phyloP scores from a whole-genome alignment of 805 yeast species.

The Candida schatavii region DNA sequence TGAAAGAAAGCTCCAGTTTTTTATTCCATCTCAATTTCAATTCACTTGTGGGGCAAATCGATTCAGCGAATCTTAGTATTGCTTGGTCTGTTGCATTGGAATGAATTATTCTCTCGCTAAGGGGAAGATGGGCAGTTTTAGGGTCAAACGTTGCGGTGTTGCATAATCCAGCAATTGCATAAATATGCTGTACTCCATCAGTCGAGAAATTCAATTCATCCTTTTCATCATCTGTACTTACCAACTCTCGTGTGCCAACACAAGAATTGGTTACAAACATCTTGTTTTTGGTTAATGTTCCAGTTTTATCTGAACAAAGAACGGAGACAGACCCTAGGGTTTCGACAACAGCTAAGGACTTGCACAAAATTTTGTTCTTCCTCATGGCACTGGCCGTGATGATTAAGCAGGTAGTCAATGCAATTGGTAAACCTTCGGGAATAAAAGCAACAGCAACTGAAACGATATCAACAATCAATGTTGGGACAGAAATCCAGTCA shows the following conservation, averaged over 20 bases:
- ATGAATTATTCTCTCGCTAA: conserved; percentile 19
- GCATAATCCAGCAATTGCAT: conserved; percentile 31
- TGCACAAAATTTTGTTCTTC: conserved; percentile 42
- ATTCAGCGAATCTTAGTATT: conserved; percentile 33
- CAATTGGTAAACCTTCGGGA: conserved; percentile 53
- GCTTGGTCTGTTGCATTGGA: conserved; percentile 54
- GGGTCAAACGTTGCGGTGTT: conserved; percentile 29
- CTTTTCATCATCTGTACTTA: conserved; percentile 11
- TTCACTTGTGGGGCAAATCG: conserved; percentile 12
- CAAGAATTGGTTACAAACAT: conserved; percentile 38
- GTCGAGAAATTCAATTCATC: conserved; percentile 12
- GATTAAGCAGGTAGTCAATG: conserved; percentile 47
- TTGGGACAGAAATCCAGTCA: conserved; percentile 40
- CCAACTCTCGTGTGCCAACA: conserved; percentile 11
- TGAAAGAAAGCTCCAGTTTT: conserved; percentile 36
- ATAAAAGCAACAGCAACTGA: conserved; percentile 49
- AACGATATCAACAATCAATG: conserved; percentile 42
- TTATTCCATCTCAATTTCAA: conserved; percentile 17
- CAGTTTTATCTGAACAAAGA: conserved; percentile 43
- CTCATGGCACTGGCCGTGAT: conserved; percentile 49
- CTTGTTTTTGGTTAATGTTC: conserved; percentile 49
- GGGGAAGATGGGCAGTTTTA: conserved; percentile 2
- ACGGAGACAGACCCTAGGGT: conserved; percentile 56
- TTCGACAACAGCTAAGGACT: conserved; percentile 48
- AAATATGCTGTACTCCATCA: conserved; percentile 8